Evolutionary conservation across 768 basidiomycete species (phyloP).

Genomic region (Mycena pura): DNA sequence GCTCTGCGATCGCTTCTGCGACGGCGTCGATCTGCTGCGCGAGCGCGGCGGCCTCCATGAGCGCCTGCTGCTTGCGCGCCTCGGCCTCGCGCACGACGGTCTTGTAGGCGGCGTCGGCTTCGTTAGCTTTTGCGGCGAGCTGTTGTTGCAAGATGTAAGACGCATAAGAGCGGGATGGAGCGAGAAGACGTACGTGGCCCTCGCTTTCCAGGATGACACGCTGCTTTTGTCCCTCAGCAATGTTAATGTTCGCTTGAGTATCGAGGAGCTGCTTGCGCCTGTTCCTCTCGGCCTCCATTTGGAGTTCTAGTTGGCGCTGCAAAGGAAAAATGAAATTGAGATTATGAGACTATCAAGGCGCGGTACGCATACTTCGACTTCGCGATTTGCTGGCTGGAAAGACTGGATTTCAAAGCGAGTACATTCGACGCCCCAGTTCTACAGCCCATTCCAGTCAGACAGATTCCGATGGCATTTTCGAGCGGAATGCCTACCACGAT

Average conservation of each 20-base stretch:
- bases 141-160: slow-evolving; percentile 14
- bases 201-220: slow-evolving; percentile 62
- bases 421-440: slow-evolving; percentile 66
- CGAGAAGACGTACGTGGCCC: slow-evolving; percentile 47
- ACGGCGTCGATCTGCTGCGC: slow-evolving; percentile 45
- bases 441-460: not conserved
- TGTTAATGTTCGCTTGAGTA: slow-evolving; percentile 63
- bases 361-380: slow-evolving; percentile 52
- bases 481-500: slow-evolving; percentile 45
- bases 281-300: slow-evolving; percentile 66
- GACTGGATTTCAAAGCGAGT: slow-evolving; percentile 64
- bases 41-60: slow-evolving; percentile 24
- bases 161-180: not conserved
- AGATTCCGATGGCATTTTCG: not conserved
- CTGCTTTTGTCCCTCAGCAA: slow-evolving; percentile 65
- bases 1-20: slow-evolving; percentile 46
- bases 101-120: slow-evolving; percentile 61
- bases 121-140: slow-evolving; percentile 58
- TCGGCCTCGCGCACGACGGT: slow-evolving; percentile 59
- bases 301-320: slow-evolving; percentile 64
- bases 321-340: not conserved
- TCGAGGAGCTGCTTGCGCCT: slow-evolving; percentile 62
- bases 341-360: not conserved
- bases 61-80: slow-evolving; percentile 37
- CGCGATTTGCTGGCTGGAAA: slow-evolving; percentile 65